These are phyloP conservation scores for Leptosphaerulina australis DNA, from an alignment of 2,329 filamentous ascomycete species.

Conservation along the genomic window DNA sequence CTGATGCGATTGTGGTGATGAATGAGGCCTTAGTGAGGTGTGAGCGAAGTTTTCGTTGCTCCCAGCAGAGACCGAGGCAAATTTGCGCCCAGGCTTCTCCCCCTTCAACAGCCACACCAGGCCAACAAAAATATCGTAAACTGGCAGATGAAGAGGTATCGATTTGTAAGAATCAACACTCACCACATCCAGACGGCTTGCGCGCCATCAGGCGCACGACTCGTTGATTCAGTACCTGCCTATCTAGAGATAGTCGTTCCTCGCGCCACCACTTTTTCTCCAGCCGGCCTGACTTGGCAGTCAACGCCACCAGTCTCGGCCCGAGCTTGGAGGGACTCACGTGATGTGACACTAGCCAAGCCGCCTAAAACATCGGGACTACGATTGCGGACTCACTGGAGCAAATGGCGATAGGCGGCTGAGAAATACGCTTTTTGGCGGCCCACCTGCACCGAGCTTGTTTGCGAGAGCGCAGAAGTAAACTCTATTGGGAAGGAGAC, in stretches of 20 bases:
- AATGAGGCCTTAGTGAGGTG: neutral
- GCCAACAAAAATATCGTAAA: slow-evolving; percentile 2
- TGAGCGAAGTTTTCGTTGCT: neutral
- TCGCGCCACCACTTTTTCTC: slow-evolving; percentile 9
- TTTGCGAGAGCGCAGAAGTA: slow-evolving; percentile 27
- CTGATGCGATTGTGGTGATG: neutral
- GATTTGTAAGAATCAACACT: slow-evolving; percentile 15
- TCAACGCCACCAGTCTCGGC: slow-evolving; percentile 23
- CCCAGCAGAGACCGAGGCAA: neutral
- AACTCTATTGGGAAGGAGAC: slow-evolving; percentile 31
- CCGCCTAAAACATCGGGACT: slow-evolving; percentile 16
- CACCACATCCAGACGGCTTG: slow-evolving; percentile 7
- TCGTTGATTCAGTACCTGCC: slow-evolving; percentile 12
- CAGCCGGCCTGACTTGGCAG: slow-evolving; percentile 10
- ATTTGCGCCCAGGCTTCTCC: neutral
- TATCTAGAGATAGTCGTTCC: slow-evolving; percentile 10
- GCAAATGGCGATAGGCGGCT: slow-evolving; percentile 27
- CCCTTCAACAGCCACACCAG: neutral
- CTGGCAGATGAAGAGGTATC: slow-evolving; percentile 6
- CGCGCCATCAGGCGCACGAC: slow-evolving; percentile 11
- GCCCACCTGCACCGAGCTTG: slow-evolving; percentile 32
- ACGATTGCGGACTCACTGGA: slow-evolving; percentile 19
- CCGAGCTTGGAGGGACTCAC: slow-evolving; percentile 9
- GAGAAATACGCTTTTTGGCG: slow-evolving; percentile 33
- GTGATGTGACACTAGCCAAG: slow-evolving; percentile 26